These are phyloP conservation scores for Phytophthora brassicae DNA, from an alignment of 352 stramenopile species.

Conservation along the genomic window DNA sequence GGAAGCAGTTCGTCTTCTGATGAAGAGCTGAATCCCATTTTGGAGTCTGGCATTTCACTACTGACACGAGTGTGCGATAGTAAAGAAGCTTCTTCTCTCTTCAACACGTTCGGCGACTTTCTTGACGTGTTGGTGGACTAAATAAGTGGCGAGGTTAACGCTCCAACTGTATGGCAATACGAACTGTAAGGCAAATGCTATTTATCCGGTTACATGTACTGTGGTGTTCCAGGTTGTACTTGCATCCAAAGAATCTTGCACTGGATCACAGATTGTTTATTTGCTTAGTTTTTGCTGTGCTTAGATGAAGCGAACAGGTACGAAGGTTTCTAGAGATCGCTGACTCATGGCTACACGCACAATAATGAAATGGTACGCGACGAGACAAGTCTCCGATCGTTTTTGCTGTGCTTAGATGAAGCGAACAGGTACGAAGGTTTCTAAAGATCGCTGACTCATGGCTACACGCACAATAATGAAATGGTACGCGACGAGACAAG, in stretches of 20 bases:
- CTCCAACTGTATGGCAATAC: constrained; percentile 8
- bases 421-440: too few species aligned
- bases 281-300: neutral
- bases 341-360: too few species aligned
- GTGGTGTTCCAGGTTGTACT: neutral
- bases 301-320: too few species aligned
- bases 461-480: too few species aligned
- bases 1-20: constrained; percentile 9
- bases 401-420: too few species aligned
- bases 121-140: constrained; percentile 66
- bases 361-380: too few species aligned
- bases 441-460: too few species aligned
- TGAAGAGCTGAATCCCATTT: constrained; percentile 31
- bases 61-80: constrained; percentile 60
- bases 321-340: too few species aligned
- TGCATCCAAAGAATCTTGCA: neutral
- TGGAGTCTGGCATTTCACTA: constrained; percentile 55
- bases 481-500: too few species aligned
- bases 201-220: neutral
- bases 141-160: neutral
- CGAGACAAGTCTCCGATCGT: too few species aligned
- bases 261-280: neutral
- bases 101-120: constrained; percentile 75
- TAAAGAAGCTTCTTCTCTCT: constrained; percentile 56
- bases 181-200: constrained; percentile 9